phyloP scores from a whole-genome alignment of 768 basidiomycete species.

The Asterophora parasitica region DNA sequence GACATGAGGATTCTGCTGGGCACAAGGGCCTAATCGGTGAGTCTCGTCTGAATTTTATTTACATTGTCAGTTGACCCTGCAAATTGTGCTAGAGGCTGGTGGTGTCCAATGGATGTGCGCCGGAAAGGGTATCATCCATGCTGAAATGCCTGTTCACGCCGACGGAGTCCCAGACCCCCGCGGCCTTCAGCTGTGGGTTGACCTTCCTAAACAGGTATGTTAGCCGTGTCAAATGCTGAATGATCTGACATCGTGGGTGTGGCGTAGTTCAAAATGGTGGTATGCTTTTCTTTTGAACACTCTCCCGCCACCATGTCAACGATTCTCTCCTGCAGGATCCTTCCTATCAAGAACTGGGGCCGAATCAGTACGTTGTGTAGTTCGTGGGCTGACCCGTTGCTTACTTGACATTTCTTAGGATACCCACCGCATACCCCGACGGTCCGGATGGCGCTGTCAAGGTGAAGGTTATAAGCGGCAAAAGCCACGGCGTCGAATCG shows the following conservation, averaged over 20 bases:
- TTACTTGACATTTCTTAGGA: conserved; percentile 31
- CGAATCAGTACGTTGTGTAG: conserved; percentile 44
- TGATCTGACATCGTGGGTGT: conserved; percentile 8
- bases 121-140: conserved; percentile 75
- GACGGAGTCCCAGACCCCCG: conserved; percentile 64
- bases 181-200: conserved; percentile 87
- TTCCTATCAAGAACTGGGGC: conserved; percentile 76
- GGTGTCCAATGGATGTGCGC: conserved; percentile 97
- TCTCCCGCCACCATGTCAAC: neutral
- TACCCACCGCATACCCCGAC: conserved; percentile 69
- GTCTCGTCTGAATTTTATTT: neutral
- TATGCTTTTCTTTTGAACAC: conserved; percentile 17
- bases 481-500: conserved; percentile 79
- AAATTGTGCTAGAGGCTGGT: conserved; percentile 44
- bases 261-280: conserved; percentile 72
- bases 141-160: conserved; percentile 83
- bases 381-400: neutral
- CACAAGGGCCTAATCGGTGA: conserved; percentile 67
- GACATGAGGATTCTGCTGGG: conserved; percentile 90
- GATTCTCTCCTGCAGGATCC: conserved; percentile 46
- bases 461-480: conserved; percentile 86
- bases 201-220: conserved; percentile 70
- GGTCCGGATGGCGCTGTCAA: conserved; percentile 62
- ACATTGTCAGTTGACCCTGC: neutral
- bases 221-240: conserved; percentile 14